Conservation (phyloP, 73 alveolate species). For the Paramecium biaurelia region DNA sequence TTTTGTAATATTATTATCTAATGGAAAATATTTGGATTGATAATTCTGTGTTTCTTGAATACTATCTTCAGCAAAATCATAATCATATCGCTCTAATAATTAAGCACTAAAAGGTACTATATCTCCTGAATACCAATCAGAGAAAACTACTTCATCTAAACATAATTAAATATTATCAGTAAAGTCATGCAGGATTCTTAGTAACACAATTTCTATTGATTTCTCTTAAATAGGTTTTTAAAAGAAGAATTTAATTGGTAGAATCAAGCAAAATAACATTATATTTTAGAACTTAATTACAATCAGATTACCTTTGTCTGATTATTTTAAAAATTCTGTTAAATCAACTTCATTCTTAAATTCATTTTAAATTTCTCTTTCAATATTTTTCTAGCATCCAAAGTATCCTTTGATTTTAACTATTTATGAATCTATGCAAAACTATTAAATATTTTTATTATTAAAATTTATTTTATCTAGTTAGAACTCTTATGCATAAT, state of each 20-base stretch:
- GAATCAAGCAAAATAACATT: background rate
- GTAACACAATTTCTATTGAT: background rate
- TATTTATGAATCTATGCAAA: background rate
- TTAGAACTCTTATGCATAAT: background rate
- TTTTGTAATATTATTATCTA: background rate
- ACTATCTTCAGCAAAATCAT: background rate
- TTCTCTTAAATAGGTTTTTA: background rate
- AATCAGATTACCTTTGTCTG: background rate
- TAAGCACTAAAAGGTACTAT: background rate
- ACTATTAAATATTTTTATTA: background rate
- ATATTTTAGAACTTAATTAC: background rate
- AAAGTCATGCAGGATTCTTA: background rate
- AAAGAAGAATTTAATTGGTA: background rate
- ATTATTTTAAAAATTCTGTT: background rate
- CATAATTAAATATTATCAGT: background rate
- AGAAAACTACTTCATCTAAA: background rate
- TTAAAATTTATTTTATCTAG: background rate
- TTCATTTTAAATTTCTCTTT: background rate
- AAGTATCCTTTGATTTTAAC: background rate
- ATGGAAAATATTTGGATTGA: background rate
- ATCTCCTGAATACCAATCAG: background rate
- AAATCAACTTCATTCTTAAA: background rate
- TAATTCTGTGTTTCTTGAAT: background rate
- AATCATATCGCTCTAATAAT: background rate
- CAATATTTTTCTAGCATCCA: background rate